Percentiles rank a stretch among this genome's conserved stretches.
These are phyloP conservation scores for Debaryomyces coudertii DNA, from an alignment of 1,139 yeast genomes.

Conservation along the genomic window DNA sequence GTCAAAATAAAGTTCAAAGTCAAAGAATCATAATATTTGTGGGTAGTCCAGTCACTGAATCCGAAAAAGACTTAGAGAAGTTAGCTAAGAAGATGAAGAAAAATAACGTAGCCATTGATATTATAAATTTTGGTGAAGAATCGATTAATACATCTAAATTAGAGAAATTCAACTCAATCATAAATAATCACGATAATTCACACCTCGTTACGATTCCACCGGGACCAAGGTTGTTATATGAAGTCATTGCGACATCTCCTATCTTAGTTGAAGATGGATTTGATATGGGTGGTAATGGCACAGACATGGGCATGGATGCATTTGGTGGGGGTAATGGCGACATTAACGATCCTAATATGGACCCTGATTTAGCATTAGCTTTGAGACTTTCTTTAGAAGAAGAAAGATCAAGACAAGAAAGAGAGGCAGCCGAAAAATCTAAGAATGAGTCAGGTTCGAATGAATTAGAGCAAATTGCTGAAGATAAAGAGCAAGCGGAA, in stretches of 20 bases:
- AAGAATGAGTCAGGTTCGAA: constrained; percentile 27
- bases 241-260: constrained; percentile 70
- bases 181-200: constrained; percentile 74
- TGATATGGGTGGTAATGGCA: constrained; percentile 50
- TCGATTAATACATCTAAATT: constrained; percentile 74
- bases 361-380: constrained; percentile 96
- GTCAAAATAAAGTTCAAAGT: constrained; percentile 90
- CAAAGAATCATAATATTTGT: constrained; percentile 91
- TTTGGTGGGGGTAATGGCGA: constrained; percentile 54
- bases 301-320: constrained; percentile 44
- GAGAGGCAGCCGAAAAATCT: constrained; percentile 49
- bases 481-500: constrained; percentile 27
- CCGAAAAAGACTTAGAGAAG: constrained; percentile 73
- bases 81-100: constrained; percentile 93
- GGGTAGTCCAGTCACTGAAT: constrained; percentile 80
- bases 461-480: constrained; percentile 40
- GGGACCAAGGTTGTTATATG: constrained; percentile 79
- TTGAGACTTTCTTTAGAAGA: constrained; percentile 83
- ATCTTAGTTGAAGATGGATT: constrained; percentile 62
- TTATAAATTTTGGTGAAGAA: constrained; percentile 92
- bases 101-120: constrained; percentile 87
- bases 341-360: constrained; percentile 87
- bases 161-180: constrained; percentile 77
- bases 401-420: constrained; percentile 76
- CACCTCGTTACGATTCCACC: constrained; percentile 89